Evolutionary conservation across 139 green algal species (phyloP), one percentile per base, ranked within the genome.

Genomic region (Prasinococcaceae sp.): DNA sequence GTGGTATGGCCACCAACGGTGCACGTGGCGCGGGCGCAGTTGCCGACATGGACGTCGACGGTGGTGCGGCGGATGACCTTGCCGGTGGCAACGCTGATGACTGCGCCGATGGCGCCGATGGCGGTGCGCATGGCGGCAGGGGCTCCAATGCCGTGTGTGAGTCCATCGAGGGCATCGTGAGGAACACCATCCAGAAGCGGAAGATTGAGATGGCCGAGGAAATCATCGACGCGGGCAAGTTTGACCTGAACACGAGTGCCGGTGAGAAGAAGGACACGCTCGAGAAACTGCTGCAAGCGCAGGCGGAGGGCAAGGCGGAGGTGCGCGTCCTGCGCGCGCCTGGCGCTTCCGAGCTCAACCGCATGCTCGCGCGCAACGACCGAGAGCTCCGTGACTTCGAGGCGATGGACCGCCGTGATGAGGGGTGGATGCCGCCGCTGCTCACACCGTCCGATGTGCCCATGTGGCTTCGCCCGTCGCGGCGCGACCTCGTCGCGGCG

Each of bases 151-250:
- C n/a, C n/a, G n/a, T n/a, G n/a, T n/a, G n/a, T 2, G 90, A 95
- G 64, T 81, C 58, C 39, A 84, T 98, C 23, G 90, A 98, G 78
- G 81, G 66, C 2, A 64, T 98, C 26, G 79, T 95, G 57, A 76
- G 90, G 46, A 94, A 96, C 72, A 73, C 86, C 28, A 96, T 98
- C 60, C 90, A 98, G 78, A 82, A 86, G 68, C 66, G 80, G 41
- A 95, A 98, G 74, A 96, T 92, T 47, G 90, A 96, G 53, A 96
- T 98, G 90, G 90, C 90, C 20, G 86, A 88, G 60, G 90, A 98
- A 65, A 47, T 73, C n/a, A 64, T 77, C 30, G 60, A 77, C 46
- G 68, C 66, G 25, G 69, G 68, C 22, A 44, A 62, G 39, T 98
- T 98, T 56, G 87, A 98, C 73, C 81, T 83, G 73, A 61, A 82